These are phyloP conservation scores for Suillus subaureus DNA, from an alignment of 768 basidiomycete species.

Conservation along the genomic window DNA sequence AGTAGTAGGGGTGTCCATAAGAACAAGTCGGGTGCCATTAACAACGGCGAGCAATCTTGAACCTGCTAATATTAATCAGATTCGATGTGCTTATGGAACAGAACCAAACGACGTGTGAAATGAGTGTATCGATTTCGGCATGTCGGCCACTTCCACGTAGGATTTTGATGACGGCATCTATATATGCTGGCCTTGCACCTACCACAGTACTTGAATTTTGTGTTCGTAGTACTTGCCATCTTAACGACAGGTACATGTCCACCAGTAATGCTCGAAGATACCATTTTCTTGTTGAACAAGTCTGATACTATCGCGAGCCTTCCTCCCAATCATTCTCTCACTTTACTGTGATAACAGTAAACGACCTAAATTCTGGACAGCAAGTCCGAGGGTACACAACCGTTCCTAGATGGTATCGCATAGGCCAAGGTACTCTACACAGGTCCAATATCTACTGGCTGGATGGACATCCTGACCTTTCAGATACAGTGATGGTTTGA, in stretches of 20 bases:
- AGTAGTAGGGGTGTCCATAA: not conserved
- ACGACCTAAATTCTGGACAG: slow-evolving; percentile 41
- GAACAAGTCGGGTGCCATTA: not conserved
- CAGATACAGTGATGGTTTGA: not conserved
- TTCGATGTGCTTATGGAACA: too few species aligned
- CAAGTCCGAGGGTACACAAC: slow-evolving; percentile 61
- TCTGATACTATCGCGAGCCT: slow-evolving; percentile 49
- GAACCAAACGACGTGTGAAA: too few species aligned
- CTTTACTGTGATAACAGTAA: not conserved
- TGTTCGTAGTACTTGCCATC: too few species aligned
- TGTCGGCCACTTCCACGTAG: too few species aligned
- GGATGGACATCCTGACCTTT: not conserved
- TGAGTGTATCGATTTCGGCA: too few species aligned
- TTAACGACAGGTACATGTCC: too few species aligned
- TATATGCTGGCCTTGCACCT: too few species aligned
- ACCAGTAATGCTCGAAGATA: slow-evolving; percentile 31
- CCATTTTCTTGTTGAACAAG: slow-evolving; percentile 81
- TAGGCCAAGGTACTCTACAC: slow-evolving; percentile 45
- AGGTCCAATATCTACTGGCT: not conserved
- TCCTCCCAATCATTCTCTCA: slow-evolving; percentile 1
- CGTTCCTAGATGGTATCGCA: slow-evolving; percentile 64
- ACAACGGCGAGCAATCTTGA: not conserved
- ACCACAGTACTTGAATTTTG: too few species aligned
- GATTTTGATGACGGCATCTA: too few species aligned
- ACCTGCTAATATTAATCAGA: not conserved